Conservation (phyloP, 2,329 filamentous ascomycete genomes). For the Xylaria sp. region DNA sequence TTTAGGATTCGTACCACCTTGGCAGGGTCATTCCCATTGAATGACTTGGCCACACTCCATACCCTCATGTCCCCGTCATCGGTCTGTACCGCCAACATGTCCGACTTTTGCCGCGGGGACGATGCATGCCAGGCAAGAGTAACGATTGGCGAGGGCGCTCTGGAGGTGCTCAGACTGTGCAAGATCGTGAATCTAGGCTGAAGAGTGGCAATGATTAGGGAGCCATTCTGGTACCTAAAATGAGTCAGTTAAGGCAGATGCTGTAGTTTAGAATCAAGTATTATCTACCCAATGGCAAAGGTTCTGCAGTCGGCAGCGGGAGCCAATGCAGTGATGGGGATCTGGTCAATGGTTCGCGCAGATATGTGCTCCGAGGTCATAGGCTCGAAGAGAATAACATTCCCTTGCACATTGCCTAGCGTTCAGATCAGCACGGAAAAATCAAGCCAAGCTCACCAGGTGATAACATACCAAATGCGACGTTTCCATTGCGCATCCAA, state of each 20-base stretch:
- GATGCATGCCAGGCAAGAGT: slow-evolving; percentile 95
- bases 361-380: slow-evolving; percentile 92
- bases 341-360: slow-evolving; percentile 85
- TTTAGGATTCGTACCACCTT: slow-evolving; percentile 89
- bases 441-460: not conserved
- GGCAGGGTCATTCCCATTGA: slow-evolving; percentile 73
- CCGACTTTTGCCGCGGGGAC: slow-evolving; percentile 92
- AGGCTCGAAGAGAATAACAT: slow-evolving; percentile 93
- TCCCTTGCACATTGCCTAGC: slow-evolving; percentile 87
- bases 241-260: slow-evolving; percentile 23
- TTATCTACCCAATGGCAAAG: slow-evolving; percentile 86
- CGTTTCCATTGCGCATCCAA: slow-evolving; percentile 97
- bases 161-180: slow-evolving; percentile 85
- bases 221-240: slow-evolving; percentile 88
- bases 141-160: slow-evolving; percentile 84
- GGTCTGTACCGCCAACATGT: slow-evolving; percentile 95
- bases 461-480: slow-evolving; percentile 81
- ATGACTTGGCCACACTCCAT: slow-evolving; percentile 91
- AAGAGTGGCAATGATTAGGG: slow-evolving; percentile 85
- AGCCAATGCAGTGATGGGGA: slow-evolving; percentile 91
- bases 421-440: slow-evolving; percentile 6
- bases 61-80: slow-evolving; percentile 90
- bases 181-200: slow-evolving; percentile 93
- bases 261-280: not conserved
- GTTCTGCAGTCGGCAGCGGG: slow-evolving; percentile 89